phyloP scores from a whole-genome alignment of 192 early-diverging fungal genomes.

The Spinellus fusiger region DNA sequence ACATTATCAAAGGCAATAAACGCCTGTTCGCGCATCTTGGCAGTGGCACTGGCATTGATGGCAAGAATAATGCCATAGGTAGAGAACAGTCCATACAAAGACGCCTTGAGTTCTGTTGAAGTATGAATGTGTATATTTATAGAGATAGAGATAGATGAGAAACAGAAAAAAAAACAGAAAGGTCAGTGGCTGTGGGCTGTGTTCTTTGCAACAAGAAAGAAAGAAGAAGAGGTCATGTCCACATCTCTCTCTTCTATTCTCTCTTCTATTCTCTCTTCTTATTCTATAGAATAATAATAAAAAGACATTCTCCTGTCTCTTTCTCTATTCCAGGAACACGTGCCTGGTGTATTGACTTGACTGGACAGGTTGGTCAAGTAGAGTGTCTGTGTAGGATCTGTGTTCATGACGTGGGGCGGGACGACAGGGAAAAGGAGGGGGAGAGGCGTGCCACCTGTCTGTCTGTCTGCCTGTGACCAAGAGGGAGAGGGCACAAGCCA shows the following conservation, averaged over 20 bases:
- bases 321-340: not conserved
- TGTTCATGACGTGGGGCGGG: not conserved
- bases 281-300: not conserved
- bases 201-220: too few species aligned
- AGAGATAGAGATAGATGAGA: not conserved
- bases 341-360: slow-evolving; percentile 69
- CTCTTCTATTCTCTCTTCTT: not conserved
- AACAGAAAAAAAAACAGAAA: not conserved
- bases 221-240: too few species aligned
- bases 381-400: slow-evolving; percentile 74
- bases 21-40: slow-evolving; percentile 89
- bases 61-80: slow-evolving; percentile 83
- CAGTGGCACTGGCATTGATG: slow-evolving; percentile 78
- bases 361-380: slow-evolving; percentile 76
- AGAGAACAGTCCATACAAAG: slow-evolving; percentile 81
- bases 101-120: slow-evolving; percentile 54
- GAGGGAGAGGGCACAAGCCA: not conserved
- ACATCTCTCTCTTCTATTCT: not conserved
- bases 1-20: slow-evolving; percentile 87
- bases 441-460: not conserved
- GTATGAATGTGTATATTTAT: not conserved
- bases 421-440: not conserved
- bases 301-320: not conserved
- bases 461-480: not conserved
- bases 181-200: too few species aligned